These are phyloP conservation scores for Aspergillus costaricaensis DNA, from an alignment of 2,329 filamentous ascomycete species.

Conservation along the genomic window DNA sequence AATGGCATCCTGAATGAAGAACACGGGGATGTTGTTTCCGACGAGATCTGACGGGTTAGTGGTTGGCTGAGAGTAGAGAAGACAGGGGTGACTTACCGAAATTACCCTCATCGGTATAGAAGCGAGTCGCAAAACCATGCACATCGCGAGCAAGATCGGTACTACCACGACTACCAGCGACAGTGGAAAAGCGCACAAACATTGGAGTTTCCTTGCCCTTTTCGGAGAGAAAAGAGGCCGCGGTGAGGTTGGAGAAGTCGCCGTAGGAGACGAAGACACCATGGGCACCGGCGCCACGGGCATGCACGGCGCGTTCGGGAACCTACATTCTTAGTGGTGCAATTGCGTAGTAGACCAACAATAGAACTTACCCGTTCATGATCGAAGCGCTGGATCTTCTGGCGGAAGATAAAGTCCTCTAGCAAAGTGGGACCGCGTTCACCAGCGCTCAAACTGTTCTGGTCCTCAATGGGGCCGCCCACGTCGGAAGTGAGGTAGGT, in stretches of 20 bases:
- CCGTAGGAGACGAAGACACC: constrained; percentile 69
- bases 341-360: not conserved
- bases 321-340: constrained; percentile 41
- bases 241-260: constrained; percentile 68
- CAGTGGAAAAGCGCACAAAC: constrained; percentile 74
- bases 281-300: constrained; percentile 67
- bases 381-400: constrained; percentile 71
- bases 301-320: constrained; percentile 68
- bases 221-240: constrained; percentile 62
- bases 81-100: constrained; percentile 39
- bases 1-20: constrained; percentile 46
- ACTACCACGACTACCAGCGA: constrained; percentile 68
- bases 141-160: constrained; percentile 72
- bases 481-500: constrained; percentile 66
- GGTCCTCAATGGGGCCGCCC: constrained; percentile 68
- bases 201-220: constrained; percentile 64
- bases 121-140: constrained; percentile 69
- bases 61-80: not conserved
- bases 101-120: constrained; percentile 74
- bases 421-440: constrained; percentile 67
- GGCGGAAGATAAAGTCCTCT: constrained; percentile 72
- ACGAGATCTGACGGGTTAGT: constrained; percentile 31
- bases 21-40: constrained; percentile 44
- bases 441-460: constrained; percentile 67
- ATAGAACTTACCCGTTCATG: constrained; percentile 62